These are phyloP conservation scores for Flammula alnicola DNA, from an alignment of 1,284 basidiomycete genomes.

Conservation along the genomic window DNA sequence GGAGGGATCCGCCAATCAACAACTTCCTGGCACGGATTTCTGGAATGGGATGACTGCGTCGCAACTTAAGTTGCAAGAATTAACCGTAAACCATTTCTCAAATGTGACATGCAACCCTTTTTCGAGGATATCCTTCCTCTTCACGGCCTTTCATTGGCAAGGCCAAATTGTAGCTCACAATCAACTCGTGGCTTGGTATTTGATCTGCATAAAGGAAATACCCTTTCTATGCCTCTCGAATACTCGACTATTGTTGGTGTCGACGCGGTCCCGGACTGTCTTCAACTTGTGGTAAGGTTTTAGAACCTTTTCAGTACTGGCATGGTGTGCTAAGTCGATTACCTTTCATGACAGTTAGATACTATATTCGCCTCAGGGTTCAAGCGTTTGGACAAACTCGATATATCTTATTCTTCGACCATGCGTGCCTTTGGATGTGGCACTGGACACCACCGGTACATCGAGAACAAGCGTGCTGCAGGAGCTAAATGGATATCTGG, in stretches of 20 bases:
- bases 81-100: slow-evolving; percentile 2
- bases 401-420: not conserved
- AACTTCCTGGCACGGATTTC: not conserved
- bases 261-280: not conserved
- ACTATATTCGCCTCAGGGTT: too few species aligned
- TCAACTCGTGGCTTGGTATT: slow-evolving; percentile 3
- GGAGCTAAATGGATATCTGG: not conserved
- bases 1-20: slow-evolving; percentile 1
- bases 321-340: not conserved
- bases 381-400: not conserved
- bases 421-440: slow-evolving; percentile 5
- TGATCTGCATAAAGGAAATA: too few species aligned
- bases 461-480: not conserved
- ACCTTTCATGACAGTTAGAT: too few species aligned
- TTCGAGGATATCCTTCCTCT: slow-evolving; percentile 1
- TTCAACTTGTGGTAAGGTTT: slow-evolving; percentile 1
- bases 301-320: not conserved
- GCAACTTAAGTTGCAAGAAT: not conserved
- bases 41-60: not conserved
- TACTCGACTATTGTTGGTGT: not conserved
- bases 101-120: not conserved
- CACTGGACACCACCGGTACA: not conserved
- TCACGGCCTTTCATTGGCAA: not conserved
- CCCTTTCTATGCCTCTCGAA: too few species aligned
- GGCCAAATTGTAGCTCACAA: too few species aligned